These are phyloP conservation scores for Limtongozyma cylindracea DNA, from an alignment of 805 yeast species.

Conservation along the genomic window DNA sequence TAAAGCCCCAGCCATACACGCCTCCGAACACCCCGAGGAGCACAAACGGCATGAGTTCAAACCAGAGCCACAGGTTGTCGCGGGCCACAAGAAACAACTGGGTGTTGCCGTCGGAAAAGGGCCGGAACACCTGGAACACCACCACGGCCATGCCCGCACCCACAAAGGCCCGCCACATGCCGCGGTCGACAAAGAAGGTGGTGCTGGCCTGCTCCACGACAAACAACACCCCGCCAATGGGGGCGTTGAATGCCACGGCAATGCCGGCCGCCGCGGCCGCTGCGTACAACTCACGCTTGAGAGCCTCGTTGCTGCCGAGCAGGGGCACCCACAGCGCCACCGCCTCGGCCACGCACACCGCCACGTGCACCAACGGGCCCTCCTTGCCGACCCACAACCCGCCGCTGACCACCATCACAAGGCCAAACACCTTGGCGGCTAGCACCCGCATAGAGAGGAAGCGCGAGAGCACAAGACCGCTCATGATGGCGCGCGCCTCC, in stretches of 20 bases:
- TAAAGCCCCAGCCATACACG: constrained; percentile 27
- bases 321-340: too few relatives aligned
- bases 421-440: constrained; percentile 27
- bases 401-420: constrained; percentile 41
- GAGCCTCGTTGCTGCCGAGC: too few relatives aligned
- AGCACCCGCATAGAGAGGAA: constrained; percentile 27
- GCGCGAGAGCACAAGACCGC: constrained; percentile 23
- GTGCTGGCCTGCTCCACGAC: constrained; percentile 44
- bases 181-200: constrained; percentile 31
- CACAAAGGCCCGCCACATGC: constrained; percentile 70
- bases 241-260: neutral
- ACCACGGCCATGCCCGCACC: constrained; percentile 54
- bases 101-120: constrained; percentile 13
- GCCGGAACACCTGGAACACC: constrained; percentile 16
- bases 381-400: constrained; percentile 75
- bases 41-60: constrained; percentile 55
- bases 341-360: constrained; percentile 22
- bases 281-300: constrained; percentile 34
- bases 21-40: constrained; percentile 52
- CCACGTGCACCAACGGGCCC: constrained; percentile 67
- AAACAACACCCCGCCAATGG: constrained; percentile 22
- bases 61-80: constrained; percentile 43
- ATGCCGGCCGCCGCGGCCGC: constrained; percentile 49
- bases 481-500: constrained; percentile 41
- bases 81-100: constrained; percentile 33